Percentiles rank a stretch among this genome's conserved stretches.
Evolutionary conservation across 2,329 filamentous ascomycete species (phyloP).

Genomic region (Leptographium wingfieldii): DNA sequence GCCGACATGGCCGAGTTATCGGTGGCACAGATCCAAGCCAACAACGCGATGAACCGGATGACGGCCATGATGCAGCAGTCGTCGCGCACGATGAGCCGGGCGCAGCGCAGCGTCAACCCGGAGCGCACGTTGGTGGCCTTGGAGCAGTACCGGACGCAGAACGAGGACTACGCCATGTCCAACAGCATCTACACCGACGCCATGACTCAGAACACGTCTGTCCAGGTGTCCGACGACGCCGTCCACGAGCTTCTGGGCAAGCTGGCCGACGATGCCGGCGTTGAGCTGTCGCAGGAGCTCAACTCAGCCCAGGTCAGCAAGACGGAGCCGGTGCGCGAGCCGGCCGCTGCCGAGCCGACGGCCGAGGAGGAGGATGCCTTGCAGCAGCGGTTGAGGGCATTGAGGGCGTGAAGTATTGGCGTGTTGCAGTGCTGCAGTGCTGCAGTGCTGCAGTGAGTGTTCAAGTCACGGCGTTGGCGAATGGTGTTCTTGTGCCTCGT

Average conservation of each 20-base stretch:
- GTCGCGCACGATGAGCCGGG: slow-evolving; percentile 43
- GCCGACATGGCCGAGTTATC: slow-evolving; percentile 51
- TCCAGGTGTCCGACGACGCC: slow-evolving; percentile 66
- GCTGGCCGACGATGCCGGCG: slow-evolving; percentile 76
- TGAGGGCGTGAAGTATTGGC: slow-evolving; percentile 31
- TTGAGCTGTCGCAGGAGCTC: slow-evolving; percentile 70
- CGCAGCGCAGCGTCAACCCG: slow-evolving; percentile 45
- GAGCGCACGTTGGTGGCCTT: slow-evolving; percentile 49
- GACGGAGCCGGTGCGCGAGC: slow-evolving; percentile 40
- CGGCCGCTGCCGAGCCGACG: slow-evolving; percentile 51
- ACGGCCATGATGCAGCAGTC: slow-evolving; percentile 51
- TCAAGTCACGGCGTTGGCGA: not conserved
- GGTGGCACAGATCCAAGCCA: slow-evolving; percentile 49
- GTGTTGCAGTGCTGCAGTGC: not conserved
- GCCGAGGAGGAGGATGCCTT: slow-evolving; percentile 70
- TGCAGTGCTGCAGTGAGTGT: too few species aligned
- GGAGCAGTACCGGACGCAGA: slow-evolving; percentile 48
- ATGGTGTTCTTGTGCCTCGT: not conserved
- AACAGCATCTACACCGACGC: slow-evolving; percentile 76
- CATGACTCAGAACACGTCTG: slow-evolving; percentile 62
- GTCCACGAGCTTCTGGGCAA: slow-evolving; percentile 77
- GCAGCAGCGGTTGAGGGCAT: slow-evolving; percentile 44
- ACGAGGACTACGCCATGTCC: slow-evolving; percentile 51
- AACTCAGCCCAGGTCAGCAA: slow-evolving; percentile 41
- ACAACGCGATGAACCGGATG: slow-evolving; percentile 54